A percentile compares a stretch with the other conserved stretches of the same genome.
Evolutionary conservation across 352 stramenopile species (phyloP).

Genomic region (Globisporangium uncinulatum): DNA sequence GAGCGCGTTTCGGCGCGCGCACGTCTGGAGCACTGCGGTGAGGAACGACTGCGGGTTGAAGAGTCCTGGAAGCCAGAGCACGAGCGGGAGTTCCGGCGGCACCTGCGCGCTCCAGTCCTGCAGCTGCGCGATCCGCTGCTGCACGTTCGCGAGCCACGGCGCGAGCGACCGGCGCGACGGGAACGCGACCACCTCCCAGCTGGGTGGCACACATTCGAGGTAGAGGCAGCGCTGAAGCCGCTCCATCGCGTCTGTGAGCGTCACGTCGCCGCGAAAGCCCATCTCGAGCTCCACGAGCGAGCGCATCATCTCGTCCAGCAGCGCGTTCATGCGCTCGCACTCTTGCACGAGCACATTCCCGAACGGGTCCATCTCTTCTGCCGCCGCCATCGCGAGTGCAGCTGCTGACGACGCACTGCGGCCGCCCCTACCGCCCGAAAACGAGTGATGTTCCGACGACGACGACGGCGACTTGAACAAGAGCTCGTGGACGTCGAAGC

Average conservation of each 20-base stretch:
- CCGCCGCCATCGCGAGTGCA: slow-evolving; percentile 17
- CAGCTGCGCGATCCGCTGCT: slow-evolving; percentile 81
- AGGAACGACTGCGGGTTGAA: slow-evolving; percentile 87
- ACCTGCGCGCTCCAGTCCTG: slow-evolving; percentile 81
- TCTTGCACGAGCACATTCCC: slow-evolving; percentile 90
- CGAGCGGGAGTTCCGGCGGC: slow-evolving; percentile 65
- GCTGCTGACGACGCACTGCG: slow-evolving; percentile 29
- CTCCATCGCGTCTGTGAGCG: slow-evolving; percentile 86
- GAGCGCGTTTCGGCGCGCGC: slow-evolving; percentile 65
- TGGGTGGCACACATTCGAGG: slow-evolving; percentile 59
- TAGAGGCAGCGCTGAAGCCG: slow-evolving; percentile 74
- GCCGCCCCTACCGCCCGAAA: slow-evolving; percentile 16
- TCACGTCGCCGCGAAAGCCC: slow-evolving; percentile 85
- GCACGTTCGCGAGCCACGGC: slow-evolving; percentile 82
- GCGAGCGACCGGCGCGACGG: slow-evolving; percentile 72
- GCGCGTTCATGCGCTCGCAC: slow-evolving; percentile 84
- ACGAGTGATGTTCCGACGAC: slow-evolving; percentile 19
- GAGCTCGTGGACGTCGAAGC: slow-evolving; percentile 78
- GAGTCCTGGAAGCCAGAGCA: slow-evolving; percentile 79
- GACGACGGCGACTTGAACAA: slow-evolving; percentile 46
- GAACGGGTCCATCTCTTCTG: slow-evolving; percentile 86
- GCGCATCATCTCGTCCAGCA: slow-evolving; percentile 73
- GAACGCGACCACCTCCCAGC: slow-evolving; percentile 75
- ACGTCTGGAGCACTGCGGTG: slow-evolving; percentile 72
- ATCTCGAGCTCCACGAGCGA: slow-evolving; percentile 82